Conservation (phyloP, 257 asterid species). For the Przewalskia tangutica region DNA sequence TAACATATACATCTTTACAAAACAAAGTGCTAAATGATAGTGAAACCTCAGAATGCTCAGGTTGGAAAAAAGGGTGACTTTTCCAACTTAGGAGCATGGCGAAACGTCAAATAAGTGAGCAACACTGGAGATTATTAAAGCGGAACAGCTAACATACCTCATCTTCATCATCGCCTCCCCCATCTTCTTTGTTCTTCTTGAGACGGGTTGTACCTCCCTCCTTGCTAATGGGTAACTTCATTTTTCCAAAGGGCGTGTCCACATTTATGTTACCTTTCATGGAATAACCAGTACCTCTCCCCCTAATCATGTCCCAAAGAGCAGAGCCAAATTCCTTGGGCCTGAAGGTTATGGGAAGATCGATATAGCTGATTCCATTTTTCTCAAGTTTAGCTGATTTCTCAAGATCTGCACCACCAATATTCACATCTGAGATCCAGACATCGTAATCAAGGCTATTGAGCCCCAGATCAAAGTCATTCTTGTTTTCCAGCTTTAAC, state of each 20-base stretch:
- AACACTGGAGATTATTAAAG: not conserved
- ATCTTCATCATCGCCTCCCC: slow-evolving; percentile 51
- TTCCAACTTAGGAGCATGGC: not conserved
- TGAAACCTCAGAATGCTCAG: not conserved
- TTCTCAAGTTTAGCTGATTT: slow-evolving; percentile 54
- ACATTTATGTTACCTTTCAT: slow-evolving; percentile 80
- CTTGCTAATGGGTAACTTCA: slow-evolving; percentile 86
- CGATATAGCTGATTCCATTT: slow-evolving; percentile 53
- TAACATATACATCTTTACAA: not conserved
- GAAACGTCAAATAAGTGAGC: not conserved
- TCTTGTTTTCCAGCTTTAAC: slow-evolving; percentile 81
- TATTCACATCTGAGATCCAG: slow-evolving; percentile 79
- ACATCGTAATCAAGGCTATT: slow-evolving; percentile 80
- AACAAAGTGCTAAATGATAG: no score
- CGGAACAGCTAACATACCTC: slow-evolving; percentile 32
- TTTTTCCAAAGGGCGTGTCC: slow-evolving; percentile 86
- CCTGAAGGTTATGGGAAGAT: slow-evolving; percentile 87
- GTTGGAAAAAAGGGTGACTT: not conserved
- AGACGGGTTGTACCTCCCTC: slow-evolving; percentile 86
- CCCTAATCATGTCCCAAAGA: slow-evolving; percentile 98
- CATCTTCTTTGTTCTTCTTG: slow-evolving; percentile 82
- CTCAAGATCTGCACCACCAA: slow-evolving; percentile 62
- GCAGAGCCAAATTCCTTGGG: slow-evolving; percentile 99
- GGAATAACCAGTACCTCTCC: slow-evolving; percentile 79
- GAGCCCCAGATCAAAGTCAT: slow-evolving; percentile 80